These are phyloP conservation scores for Naganishia vishniacii DNA, from an alignment of 768 basidiomycete species.

Conservation along the genomic window DNA sequence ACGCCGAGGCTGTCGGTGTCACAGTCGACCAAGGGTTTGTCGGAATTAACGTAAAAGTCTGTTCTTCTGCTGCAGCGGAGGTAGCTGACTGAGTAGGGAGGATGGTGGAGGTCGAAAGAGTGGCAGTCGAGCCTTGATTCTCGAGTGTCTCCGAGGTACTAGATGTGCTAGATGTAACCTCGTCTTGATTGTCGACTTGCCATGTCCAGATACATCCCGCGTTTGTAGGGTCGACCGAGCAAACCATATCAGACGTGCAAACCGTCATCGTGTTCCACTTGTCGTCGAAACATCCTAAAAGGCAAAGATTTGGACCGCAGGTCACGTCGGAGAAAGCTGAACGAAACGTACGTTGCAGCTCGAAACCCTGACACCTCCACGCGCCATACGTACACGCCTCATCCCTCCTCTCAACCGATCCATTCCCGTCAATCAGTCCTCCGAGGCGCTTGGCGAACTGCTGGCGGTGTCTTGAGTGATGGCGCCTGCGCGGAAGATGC, in stretches of 20 bases:
- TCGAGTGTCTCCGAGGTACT: not conserved
- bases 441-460: not conserved
- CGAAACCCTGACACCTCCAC: conserved; percentile 24
- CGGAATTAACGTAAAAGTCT: not conserved
- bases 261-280: conserved; percentile 16
- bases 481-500: conserved; percentile 9
- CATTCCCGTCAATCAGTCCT: not conserved
- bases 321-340: not conserved
- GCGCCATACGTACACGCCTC: conserved; percentile 19
- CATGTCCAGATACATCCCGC: conserved; percentile 27
- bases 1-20: not conserved
- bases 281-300: conserved; percentile 24
- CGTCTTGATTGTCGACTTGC: not conserved
- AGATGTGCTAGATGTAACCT: not conserved
- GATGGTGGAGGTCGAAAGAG: not conserved
- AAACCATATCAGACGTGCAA: conserved; percentile 12
- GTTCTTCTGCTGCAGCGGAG: not conserved
- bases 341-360: conserved; percentile 21
- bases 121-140: not conserved
- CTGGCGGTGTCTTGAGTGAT: not conserved
- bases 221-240: conserved; percentile 7
- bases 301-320: too few species aligned
- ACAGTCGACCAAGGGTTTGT: not conserved
- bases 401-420: not conserved
- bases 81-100: not conserved